Conservation (phyloP, 495 filamentous ascomycete genomes). For the Chaetomium tenue region DNA sequence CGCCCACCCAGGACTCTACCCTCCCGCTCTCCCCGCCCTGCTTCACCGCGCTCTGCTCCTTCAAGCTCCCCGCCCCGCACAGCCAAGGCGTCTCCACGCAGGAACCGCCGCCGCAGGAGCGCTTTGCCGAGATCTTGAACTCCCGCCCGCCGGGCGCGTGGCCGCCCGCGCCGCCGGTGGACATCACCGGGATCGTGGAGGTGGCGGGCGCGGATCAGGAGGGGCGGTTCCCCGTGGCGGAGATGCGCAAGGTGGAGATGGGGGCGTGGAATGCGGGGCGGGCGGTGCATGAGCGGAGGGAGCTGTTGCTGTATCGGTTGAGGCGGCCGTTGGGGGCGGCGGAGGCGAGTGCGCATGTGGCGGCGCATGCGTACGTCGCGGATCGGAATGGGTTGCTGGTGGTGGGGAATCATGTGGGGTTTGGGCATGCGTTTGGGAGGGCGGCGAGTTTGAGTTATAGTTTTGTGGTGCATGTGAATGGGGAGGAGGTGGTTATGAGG, state of each 20-base stretch:
- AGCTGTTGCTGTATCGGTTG: slow-evolving; percentile 59
- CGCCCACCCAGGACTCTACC: slow-evolving; percentile 37
- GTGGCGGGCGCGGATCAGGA: slow-evolving; percentile 31
- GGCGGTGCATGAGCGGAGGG: slow-evolving; percentile 56
- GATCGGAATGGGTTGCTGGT: slow-evolving; percentile 69
- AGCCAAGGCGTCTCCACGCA: slow-evolving; percentile 36
- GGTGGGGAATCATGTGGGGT: slow-evolving; percentile 58
- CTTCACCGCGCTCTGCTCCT: slow-evolving; percentile 62
- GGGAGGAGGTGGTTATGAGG: slow-evolving; percentile 42
- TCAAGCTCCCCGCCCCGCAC: slow-evolving; percentile 49
- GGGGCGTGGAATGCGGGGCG: slow-evolving; percentile 49
- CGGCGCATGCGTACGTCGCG: slow-evolving; percentile 63
- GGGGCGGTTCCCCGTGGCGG: slow-evolving; percentile 56
- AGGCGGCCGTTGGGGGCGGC: slow-evolving; percentile 42
- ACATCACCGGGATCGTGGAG: slow-evolving; percentile 36
- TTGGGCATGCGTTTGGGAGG: slow-evolving; percentile 48
- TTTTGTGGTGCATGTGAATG: slow-evolving; percentile 60
- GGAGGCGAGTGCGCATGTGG: slow-evolving; percentile 57
- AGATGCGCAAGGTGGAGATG: slow-evolving; percentile 66
- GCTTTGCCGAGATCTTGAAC: slow-evolving; percentile 39
- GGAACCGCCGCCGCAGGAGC: slow-evolving; percentile 38
- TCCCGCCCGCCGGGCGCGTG: slow-evolving; percentile 38
- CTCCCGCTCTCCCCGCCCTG: slow-evolving; percentile 48
- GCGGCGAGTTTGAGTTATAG: slow-evolving; percentile 62
- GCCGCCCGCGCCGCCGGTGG: slow-evolving; percentile 44